Evolutionary conservation across 257 asterid species (phyloP).

Genomic region (Cynanchum wilfordii): DNA sequence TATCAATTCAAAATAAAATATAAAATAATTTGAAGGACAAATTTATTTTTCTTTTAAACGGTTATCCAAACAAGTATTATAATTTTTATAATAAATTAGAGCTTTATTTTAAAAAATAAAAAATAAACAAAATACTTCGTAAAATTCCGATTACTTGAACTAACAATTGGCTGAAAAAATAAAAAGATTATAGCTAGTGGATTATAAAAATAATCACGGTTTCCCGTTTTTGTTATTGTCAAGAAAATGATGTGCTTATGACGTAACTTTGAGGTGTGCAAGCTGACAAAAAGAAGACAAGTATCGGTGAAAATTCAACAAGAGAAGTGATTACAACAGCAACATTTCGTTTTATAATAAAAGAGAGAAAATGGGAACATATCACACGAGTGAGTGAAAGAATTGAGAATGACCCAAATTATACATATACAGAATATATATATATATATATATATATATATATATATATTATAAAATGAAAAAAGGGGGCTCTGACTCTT

Average conservation of each 20-base stretch:
- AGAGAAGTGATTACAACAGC: conserved; percentile 25
- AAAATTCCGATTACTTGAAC: too few species aligned
- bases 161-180: background rate
- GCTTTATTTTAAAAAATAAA: too few species aligned
- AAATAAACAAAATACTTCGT: too few species aligned
- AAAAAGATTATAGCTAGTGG: background rate
- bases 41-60: too few species aligned
- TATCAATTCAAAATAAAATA: too few species aligned
- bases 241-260: conserved; percentile 30
- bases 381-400: conserved; percentile 19
- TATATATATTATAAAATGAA: too few species aligned
- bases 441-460: too few species aligned
- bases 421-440: background rate
- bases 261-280: conserved; percentile 32
- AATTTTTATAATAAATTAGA: too few species aligned
- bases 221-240: background rate
- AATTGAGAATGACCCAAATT: conserved; percentile 11
- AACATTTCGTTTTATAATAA: background rate
- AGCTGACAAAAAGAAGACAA: conserved; percentile 42
- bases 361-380: conserved; percentile 5
- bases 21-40: too few species aligned
- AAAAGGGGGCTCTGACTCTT: background rate
- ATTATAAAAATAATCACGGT: background rate
- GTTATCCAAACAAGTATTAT: too few species aligned
- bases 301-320: conserved; percentile 11